Base-by-base conservation (phyloP, 129 eudicot species). In the Deinandra increscens region DNA sequence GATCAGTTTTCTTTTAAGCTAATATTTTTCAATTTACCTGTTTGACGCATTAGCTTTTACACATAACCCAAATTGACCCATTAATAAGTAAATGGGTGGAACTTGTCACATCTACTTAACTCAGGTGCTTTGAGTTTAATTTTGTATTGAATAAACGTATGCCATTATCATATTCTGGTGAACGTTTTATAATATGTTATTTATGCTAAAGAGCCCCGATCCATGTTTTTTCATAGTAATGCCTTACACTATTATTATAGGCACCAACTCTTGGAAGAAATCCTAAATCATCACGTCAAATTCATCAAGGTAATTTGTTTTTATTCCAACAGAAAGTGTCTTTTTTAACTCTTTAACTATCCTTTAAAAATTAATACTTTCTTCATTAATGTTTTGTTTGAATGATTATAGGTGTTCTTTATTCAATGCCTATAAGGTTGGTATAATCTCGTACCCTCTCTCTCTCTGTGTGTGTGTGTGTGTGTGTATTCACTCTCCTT, bases 361-460 rank as follows among this genome's bases (percentile, higher is more conserved):
- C 17, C 58, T 33, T 12, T 59, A 44, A 34, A 38, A 33, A 45
- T 39, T 68, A 46, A 56, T 20, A 13, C 5, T 17, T 43, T 55
- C 43, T 15, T 75, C 17, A 2, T 44, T 43, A 56, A 75, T 18
- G 1, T 53, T 49, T 50, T 51, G 2, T 42, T 39, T 67, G 5
- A 36, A 75, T 34, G 37, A n/a, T 76, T 41, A 31, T 77, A 81
- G 84, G 81, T 59, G 70, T 26, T 58, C 50, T 77, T 70, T 22
- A 56, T 78, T 62, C 70, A 46, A 62, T 50, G 76, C 66, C 74
- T 45, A 14, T 50, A 64, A 84, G 89, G 86, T 84, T 78, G 67
- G 79, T 71, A 37, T 34, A 45, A 60, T 43, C 6, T 43, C 54
- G 6, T 43, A 33, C 23, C 46, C 71, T 48, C n/a, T 54, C 42